Percentiles rank a stretch among this genome's conserved stretches.
Conservation (phyloP, 2,329 filamentous ascomycete genomes). For the Colletotrichum gigasporum region DNA sequence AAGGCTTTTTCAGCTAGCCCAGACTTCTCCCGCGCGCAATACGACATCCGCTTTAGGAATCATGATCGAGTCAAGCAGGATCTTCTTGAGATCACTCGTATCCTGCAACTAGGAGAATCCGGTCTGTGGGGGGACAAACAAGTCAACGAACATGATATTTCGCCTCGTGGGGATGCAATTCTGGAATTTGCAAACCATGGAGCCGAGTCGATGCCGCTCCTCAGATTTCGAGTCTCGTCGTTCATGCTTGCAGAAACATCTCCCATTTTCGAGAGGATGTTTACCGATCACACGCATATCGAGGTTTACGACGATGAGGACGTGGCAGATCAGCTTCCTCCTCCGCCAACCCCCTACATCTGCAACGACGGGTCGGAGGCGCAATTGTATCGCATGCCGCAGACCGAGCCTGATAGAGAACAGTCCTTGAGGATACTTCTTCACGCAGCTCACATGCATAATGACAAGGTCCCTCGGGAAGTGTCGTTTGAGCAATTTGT, state of each 20-base stretch:
- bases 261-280: constrained; percentile 60
- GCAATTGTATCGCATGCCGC: constrained; percentile 62
- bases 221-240: constrained; percentile 62
- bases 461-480: constrained; percentile 54
- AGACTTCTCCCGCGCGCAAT: constrained; percentile 51
- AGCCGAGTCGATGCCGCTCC: constrained; percentile 46
- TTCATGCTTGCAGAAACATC: constrained; percentile 60
- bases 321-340: constrained; percentile 45
- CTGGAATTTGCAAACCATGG: constrained; percentile 60
- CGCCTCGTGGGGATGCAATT: constrained; percentile 57
- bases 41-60: constrained; percentile 57
- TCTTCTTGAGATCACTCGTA: constrained; percentile 47
- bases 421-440: constrained; percentile 56
- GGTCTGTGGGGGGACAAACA: constrained; percentile 49
- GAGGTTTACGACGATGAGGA: constrained; percentile 47
- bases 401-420: constrained; percentile 54
- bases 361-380: constrained; percentile 55
- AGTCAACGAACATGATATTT: constrained; percentile 54
- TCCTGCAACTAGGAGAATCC: constrained; percentile 52
- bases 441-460: constrained; percentile 62
- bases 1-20: constrained; percentile 53
- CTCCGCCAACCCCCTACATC: constrained; percentile 45
- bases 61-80: constrained; percentile 56
- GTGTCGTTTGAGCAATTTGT: constrained; percentile 60
- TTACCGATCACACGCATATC: constrained; percentile 42